Evolutionary conservation across 2,329 filamentous ascomycete genomes (phyloP).

Genomic region (Calonectria pseudoturangicola): DNA sequence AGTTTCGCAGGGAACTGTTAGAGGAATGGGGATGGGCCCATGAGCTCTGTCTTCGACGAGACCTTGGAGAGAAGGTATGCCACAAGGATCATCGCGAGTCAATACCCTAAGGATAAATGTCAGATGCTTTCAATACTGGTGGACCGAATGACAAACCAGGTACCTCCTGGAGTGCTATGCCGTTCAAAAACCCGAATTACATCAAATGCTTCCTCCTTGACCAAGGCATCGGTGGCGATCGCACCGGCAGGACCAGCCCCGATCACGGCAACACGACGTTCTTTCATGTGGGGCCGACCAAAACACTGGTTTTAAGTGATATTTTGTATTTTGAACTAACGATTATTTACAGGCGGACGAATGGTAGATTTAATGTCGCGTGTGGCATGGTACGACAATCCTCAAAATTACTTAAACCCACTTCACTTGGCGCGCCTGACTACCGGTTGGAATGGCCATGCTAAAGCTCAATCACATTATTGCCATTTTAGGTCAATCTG

Average conservation of each 20-base stretch:
- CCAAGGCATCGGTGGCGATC: neutral
- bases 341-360: too few relatives aligned
- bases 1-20: neutral
- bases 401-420: too few relatives aligned
- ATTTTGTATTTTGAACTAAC: too few relatives aligned
- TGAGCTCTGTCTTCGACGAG: neutral
- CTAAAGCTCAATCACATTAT: too few relatives aligned
- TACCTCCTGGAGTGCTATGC: neutral
- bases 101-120: neutral
- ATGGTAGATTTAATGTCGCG: too few relatives aligned
- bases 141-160: neutral
- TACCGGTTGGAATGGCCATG: too few relatives aligned
- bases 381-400: too few relatives aligned
- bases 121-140: neutral
- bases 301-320: too few relatives aligned
- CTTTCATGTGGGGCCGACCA: neutral
- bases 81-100: neutral
- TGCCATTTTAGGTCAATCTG: too few relatives aligned
- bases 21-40: neutral
- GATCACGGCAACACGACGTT: neutral
- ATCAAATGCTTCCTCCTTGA: constrained; percentile 5
- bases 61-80: neutral
- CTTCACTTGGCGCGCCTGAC: too few relatives aligned
- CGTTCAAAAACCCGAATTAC: constrained; percentile 1
- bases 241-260: constrained; percentile 8